Conservation (phyloP, 371 early-diverging fungal species). For the Phascolomyces articulosus region DNA sequence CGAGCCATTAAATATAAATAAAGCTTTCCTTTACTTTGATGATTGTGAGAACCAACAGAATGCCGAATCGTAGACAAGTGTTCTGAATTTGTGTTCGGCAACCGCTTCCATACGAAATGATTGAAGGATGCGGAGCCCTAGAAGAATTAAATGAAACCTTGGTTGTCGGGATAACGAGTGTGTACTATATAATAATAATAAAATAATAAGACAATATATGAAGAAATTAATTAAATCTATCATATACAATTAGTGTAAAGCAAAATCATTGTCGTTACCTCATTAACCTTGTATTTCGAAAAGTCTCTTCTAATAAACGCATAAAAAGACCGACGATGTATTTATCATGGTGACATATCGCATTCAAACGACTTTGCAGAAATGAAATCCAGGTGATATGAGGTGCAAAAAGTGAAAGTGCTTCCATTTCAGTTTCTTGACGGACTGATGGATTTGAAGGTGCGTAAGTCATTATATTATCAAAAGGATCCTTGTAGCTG, state of each 20-base stretch:
- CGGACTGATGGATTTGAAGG: slow-evolving; percentile 82
- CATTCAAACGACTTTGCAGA: slow-evolving; percentile 80
- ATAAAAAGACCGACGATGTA: slow-evolving; percentile 73
- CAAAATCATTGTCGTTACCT: slow-evolving; percentile 14
- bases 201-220: too few species aligned
- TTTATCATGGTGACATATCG: slow-evolving; percentile 73
- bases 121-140: slow-evolving; percentile 79
- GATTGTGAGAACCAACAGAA: slow-evolving; percentile 76
- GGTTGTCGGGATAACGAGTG: slow-evolving; percentile 78
- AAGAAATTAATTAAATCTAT: too few species aligned
- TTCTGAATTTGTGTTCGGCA: slow-evolving; percentile 64
- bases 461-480: slow-evolving; percentile 86
- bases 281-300: slow-evolving; percentile 60
- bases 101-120: slow-evolving; percentile 69
- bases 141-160: slow-evolving; percentile 75
- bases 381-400: slow-evolving; percentile 89
- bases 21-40: slow-evolving; percentile 51
- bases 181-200: too few species aligned
- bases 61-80: slow-evolving; percentile 65
- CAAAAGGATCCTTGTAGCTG: slow-evolving; percentile 81
- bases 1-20: too few species aligned
- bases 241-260: too few species aligned
- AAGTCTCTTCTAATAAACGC: slow-evolving; percentile 75
- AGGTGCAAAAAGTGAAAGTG: slow-evolving; percentile 66
- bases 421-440: slow-evolving; percentile 60